These are phyloP conservation scores for Aspergillus homomorphus DNA, from an alignment of 495 filamentous ascomycete genomes.

Conservation along the genomic window DNA sequence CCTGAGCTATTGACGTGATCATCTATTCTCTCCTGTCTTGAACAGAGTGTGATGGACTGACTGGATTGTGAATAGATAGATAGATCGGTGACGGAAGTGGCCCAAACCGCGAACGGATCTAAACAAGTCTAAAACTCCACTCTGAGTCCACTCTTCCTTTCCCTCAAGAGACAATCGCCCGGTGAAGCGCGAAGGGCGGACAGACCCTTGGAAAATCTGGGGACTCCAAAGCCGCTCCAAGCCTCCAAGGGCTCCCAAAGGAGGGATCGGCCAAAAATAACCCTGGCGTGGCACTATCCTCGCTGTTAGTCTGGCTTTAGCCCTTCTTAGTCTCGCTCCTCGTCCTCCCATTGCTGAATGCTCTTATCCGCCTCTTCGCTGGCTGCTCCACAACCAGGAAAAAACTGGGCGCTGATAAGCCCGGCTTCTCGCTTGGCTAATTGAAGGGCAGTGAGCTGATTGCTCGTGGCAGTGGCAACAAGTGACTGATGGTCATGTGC, in stretches of 20 bases:
- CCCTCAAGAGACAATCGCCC: background rate
- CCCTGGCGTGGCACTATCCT: background rate
- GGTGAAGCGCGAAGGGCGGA: background rate
- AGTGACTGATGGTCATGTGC: background rate
- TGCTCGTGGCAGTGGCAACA: background rate
- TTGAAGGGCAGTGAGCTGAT: background rate
- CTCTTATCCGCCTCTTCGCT: background rate
- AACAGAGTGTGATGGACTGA: background rate
- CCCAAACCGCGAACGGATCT: background rate
- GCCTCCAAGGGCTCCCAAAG: background rate
- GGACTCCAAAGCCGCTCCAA: background rate
- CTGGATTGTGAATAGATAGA: background rate
- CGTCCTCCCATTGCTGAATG: background rate
- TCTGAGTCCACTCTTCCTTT: background rate
- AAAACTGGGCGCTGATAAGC: background rate
- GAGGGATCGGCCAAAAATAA: conserved; percentile 8
- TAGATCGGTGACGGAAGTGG: background rate
- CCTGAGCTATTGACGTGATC: background rate
- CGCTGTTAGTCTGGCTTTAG: background rate
- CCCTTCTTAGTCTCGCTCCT: background rate
- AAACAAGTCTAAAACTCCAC: background rate
- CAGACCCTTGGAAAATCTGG: conserved; percentile 8
- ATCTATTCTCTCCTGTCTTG: background rate
- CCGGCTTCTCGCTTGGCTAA: background rate
- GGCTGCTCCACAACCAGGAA: background rate